Percentiles rank a stretch among this genome's conserved stretches.
Conservation (phyloP, 441 rosid genomes). For the Rhodomyrtus psidioides region DNA sequence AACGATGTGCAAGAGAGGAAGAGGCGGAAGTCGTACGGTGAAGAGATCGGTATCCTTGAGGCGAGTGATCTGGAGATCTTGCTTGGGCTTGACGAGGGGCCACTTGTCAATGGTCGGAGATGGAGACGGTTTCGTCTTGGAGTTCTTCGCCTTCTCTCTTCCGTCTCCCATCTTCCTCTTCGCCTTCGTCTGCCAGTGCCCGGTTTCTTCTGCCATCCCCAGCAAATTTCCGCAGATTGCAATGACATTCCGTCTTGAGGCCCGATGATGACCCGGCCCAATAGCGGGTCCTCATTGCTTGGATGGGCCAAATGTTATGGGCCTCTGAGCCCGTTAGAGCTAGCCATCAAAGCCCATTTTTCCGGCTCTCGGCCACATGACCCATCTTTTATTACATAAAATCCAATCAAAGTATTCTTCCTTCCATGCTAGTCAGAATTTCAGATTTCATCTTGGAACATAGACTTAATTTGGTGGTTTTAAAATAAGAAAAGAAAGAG, state of each 20-base stretch:
- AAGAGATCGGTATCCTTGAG: constrained; percentile 82
- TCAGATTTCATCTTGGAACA: background rate
- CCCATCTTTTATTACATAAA: no score
- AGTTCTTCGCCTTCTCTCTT: background rate
- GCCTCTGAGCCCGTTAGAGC: no score
- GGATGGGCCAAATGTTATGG: no score
- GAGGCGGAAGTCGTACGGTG: constrained; percentile 36
- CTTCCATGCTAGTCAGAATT: no score
- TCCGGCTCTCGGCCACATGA: no score
- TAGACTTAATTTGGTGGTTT: background rate
- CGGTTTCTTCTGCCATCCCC: background rate
- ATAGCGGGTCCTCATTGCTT: background rate
- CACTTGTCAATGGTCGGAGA: constrained; percentile 17
- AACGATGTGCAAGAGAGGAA: background rate
- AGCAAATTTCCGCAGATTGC: background rate
- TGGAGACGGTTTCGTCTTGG: constrained; percentile 3
- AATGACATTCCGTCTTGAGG: background rate
- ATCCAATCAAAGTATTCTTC: no score
- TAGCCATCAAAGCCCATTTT: no score
- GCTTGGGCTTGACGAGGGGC: constrained; percentile 69
- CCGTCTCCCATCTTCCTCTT: constrained; percentile 7
- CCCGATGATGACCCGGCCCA: background rate
- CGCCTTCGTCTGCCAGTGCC: background rate
- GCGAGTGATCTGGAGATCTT: constrained; percentile 41
- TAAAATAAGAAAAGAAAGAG: background rate